These are phyloP conservation scores for Mollisia scopiformis DNA, from an alignment of 2,329 filamentous ascomycete genomes.

Conservation along the genomic window DNA sequence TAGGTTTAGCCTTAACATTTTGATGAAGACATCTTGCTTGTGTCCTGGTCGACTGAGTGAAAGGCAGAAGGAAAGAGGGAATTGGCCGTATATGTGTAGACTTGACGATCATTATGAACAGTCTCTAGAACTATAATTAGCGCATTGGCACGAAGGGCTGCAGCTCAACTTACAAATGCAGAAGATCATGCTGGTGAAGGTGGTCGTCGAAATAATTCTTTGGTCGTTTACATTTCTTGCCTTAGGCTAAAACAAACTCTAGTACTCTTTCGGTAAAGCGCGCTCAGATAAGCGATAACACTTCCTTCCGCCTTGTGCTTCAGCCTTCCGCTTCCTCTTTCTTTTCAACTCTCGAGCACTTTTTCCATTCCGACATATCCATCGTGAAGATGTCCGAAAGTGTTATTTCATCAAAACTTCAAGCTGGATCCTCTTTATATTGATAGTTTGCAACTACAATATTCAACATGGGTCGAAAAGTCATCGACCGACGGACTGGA, in stretches of 20 bases:
- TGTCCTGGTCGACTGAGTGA: conserved; percentile 27
- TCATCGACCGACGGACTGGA: not conserved
- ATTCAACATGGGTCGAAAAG: conserved; percentile 8
- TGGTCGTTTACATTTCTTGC: not conserved
- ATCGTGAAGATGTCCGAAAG: not conserved
- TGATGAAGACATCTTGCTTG: conserved; percentile 44
- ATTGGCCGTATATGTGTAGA: conserved; percentile 32
- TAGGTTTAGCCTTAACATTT: conserved; percentile 39
- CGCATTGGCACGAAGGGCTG: too few species aligned
- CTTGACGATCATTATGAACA: conserved; percentile 33
- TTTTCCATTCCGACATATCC: not conserved
- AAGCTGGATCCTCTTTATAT: not conserved
- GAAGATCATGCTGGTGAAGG: not conserved
- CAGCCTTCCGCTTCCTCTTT: not conserved
- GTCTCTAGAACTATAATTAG: conserved; percentile 9
- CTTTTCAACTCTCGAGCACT: not conserved
- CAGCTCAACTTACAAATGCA: not conserved
- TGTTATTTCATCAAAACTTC: not conserved
- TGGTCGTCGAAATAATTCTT: not conserved
- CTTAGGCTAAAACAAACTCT: not conserved
- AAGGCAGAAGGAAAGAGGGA: conserved; percentile 36
- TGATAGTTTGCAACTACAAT: not conserved
- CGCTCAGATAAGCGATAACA: not conserved
- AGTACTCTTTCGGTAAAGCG: not conserved
- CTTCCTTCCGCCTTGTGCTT: too few species aligned